These are phyloP conservation scores for Niebla homalea DNA, from an alignment of 495 filamentous ascomycete genomes.

Conservation along the genomic window DNA sequence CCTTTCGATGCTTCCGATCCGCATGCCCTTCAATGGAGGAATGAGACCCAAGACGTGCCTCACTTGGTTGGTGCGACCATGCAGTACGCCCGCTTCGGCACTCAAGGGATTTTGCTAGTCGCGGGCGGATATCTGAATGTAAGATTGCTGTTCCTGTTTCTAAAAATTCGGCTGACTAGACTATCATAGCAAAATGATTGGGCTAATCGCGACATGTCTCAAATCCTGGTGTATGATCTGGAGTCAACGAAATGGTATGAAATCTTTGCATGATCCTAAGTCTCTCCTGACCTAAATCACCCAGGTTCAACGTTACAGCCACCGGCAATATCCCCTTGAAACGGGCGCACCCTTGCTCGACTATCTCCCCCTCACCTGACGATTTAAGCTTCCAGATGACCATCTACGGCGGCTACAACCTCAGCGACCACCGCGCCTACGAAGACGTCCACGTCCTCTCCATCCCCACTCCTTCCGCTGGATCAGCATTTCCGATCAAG, in stretches of 20 bases:
- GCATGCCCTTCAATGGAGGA: neutral
- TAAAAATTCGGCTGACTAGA: no score
- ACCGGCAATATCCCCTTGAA: neutral
- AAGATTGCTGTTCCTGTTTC: no score
- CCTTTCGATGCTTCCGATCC: neutral
- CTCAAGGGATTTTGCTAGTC: neutral
- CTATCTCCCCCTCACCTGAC: neutral
- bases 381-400: slow-evolving; percentile 6
- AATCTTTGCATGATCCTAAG: neutral
- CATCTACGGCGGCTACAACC: slow-evolving; percentile 2
- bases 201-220: neutral
- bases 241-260: neutral
- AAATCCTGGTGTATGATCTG: neutral
- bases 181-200: neutral
- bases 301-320: neutral
- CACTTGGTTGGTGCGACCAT: neutral
- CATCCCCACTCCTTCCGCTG: slow-evolving; percentile 7
- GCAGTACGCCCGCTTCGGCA: slow-evolving; percentile 5
- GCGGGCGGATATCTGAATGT: neutral
- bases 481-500: slow-evolving; percentile 2
- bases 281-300: neutral
- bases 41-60: neutral
- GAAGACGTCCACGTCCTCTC: slow-evolving; percentile 3
- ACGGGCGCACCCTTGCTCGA: neutral
- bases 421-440: neutral